A percentile compares a stretch with the other conserved stretches of the same genome.
These are phyloP conservation scores for Fusarium solani-melongenae DNA, from an alignment of 2,329 filamentous ascomycete species.

Conservation along the genomic window DNA sequence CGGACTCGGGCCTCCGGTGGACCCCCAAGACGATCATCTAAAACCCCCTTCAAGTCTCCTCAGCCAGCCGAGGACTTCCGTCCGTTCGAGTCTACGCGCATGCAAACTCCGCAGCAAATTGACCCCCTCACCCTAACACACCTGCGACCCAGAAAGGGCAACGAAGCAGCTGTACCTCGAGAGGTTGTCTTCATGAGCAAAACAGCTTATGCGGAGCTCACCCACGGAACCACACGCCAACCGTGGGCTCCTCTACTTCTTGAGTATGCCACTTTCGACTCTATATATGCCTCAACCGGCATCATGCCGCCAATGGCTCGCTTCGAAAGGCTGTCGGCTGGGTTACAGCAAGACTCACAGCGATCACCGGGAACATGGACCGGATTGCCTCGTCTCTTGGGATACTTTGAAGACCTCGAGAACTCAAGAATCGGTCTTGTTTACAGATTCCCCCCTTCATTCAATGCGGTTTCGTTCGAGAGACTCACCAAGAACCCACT, in stretches of 20 bases:
- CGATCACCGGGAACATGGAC: constrained; percentile 67
- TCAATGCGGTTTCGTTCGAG: constrained; percentile 68
- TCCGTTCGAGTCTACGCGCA: constrained; percentile 68
- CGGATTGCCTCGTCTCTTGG: constrained; percentile 69
- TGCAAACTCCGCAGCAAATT: constrained; percentile 71
- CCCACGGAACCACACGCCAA: constrained; percentile 53
- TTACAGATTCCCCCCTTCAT: constrained; percentile 76
- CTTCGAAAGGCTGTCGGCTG: constrained; percentile 71
- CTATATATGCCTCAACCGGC: constrained; percentile 70
- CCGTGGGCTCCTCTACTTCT: constrained; percentile 71
- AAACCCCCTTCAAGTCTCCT: constrained; percentile 50
- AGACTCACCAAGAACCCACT: constrained; percentile 60
- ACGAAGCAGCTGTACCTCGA: constrained; percentile 49
- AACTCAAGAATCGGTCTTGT: constrained; percentile 78
- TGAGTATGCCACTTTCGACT: constrained; percentile 75
- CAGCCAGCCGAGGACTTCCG: constrained; percentile 58
- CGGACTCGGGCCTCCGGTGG: constrained; percentile 67
- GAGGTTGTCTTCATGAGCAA: constrained; percentile 63
- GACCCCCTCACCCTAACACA: constrained; percentile 64
- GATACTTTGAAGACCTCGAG: constrained; percentile 80
- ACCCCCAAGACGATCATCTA: constrained; percentile 44
- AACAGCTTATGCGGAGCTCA: constrained; percentile 62
- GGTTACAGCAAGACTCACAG: constrained; percentile 65
- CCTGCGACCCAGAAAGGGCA: constrained; percentile 55
- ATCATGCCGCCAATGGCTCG: constrained; percentile 73